Conservation (phyloP, 306 rosid genomes). For the Nissolia schottii region DNA sequence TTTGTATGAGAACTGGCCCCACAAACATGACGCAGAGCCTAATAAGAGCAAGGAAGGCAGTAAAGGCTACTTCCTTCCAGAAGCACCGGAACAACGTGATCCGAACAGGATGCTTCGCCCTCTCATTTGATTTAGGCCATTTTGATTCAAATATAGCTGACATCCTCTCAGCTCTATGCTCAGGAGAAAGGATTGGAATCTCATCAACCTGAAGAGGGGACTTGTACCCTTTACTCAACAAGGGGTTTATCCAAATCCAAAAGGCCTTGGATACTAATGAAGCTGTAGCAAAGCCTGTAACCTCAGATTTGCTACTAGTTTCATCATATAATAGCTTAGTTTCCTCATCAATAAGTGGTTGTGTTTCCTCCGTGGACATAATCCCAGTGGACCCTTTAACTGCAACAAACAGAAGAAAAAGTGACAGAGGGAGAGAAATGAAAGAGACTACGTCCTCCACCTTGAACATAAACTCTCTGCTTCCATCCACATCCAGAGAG, state of each 20-base stretch:
- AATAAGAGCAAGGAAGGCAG: conserved; percentile 52
- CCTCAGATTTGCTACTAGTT: conserved; percentile 26
- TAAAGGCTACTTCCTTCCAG: conserved; percentile 56
- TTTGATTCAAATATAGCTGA: conserved; percentile 46
- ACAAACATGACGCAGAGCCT: conserved; percentile 57
- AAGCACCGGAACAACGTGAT: conserved; percentile 62
- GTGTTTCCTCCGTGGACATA: conserved; percentile 18
- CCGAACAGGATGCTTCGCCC: conserved; percentile 46
- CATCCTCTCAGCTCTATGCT: conserved; percentile 56
- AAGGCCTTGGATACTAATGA: conserved; percentile 54
- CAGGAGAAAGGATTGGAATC: conserved; percentile 56
- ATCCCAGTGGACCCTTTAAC: conserved; percentile 57
- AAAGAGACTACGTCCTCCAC: conserved; percentile 47
- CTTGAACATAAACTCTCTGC: conserved; percentile 21
- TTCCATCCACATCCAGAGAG: background rate
- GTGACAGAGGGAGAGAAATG: conserved; percentile 42
- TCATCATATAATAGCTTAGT: background rate
- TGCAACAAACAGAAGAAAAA: conserved; percentile 42
- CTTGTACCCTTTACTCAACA: conserved; percentile 58
- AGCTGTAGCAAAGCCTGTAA: conserved; percentile 66
- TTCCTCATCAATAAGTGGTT: conserved; percentile 24
- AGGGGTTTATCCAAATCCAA: conserved; percentile 75
- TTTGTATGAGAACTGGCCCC: conserved; percentile 65
- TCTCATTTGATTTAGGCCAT: conserved; percentile 60
- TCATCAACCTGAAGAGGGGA: conserved; percentile 52